phyloP scores from a whole-genome alignment of 495 filamentous ascomycete genomes.

The Penicillium odoratum region DNA sequence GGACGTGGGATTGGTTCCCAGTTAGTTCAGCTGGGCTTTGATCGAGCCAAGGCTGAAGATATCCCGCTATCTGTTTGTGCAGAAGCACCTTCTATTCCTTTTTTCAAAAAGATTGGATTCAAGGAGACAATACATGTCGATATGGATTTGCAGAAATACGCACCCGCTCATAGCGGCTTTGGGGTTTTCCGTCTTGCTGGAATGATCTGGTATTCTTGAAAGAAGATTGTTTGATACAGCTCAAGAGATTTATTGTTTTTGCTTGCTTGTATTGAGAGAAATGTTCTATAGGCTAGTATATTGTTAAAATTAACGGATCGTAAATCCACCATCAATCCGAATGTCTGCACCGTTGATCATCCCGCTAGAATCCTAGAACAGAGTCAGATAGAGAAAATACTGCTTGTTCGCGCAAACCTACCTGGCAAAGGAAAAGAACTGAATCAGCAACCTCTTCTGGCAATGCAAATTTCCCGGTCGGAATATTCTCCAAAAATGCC shows the following conservation, averaged over 20 bases:
- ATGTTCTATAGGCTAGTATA: neutral
- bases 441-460: conserved; percentile 45
- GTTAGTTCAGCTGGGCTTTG: conserved; percentile 14
- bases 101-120: conserved; percentile 20
- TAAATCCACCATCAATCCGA: conserved; percentile 44
- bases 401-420: conserved; percentile 12
- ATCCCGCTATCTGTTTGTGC: conserved; percentile 15
- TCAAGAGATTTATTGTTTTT: neutral
- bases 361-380: conserved; percentile 39
- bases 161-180: conserved; percentile 21
- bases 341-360: conserved; percentile 49
- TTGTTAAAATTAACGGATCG: conserved; percentile 27
- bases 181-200: conserved; percentile 20
- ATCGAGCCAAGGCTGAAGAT: conserved; percentile 11
- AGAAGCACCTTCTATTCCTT: conserved; percentile 21
- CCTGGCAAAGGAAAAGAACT: conserved; percentile 40
- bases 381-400: neutral
- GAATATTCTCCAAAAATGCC: conserved; percentile 37
- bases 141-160: conserved; percentile 25
- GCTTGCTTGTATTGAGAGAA: neutral
- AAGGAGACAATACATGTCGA: conserved; percentile 20
- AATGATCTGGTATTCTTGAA: conserved; percentile 21
- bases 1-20: conserved; percentile 18
- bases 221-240: too few species aligned
- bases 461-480: conserved; percentile 44